Percentiles rank a stretch among this genome's conserved stretches.
Conservation (phyloP, 2,329 filamentous ascomycete genomes). For the Amauroascus niger region DNA sequence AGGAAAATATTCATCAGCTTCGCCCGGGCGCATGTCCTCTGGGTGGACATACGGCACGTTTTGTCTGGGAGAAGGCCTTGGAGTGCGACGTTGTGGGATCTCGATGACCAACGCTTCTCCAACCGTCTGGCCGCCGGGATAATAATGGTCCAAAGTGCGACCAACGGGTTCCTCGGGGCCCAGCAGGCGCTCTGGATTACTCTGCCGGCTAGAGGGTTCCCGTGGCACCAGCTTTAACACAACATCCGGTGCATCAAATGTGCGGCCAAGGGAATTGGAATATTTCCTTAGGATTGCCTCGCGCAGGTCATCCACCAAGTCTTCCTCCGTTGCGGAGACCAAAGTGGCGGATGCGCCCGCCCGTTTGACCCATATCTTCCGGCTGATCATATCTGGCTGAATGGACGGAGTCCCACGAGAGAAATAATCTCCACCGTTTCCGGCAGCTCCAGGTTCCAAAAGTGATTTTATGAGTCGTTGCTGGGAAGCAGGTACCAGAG, state of each 20-base stretch:
- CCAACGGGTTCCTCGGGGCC: conserved; percentile 80
- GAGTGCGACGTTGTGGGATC: conserved; percentile 64
- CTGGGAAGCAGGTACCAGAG: conserved; percentile 32
- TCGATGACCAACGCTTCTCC: conserved; percentile 89
- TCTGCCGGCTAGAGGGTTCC: conserved; percentile 41
- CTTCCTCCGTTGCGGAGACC: conserved; percentile 74
- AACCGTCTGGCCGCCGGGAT: conserved; percentile 74
- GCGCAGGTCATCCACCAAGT: conserved; percentile 87
- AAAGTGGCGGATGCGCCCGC: conserved; percentile 76
- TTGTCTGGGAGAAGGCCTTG: conserved; percentile 64
- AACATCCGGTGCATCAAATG: conserved; percentile 85
- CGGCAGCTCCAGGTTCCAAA: conserved; percentile 23
- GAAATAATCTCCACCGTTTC: conserved; percentile 20
- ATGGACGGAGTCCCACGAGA: conserved; percentile 15
- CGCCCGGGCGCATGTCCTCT: conserved; percentile 57
- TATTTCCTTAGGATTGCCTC: conserved; percentile 91
- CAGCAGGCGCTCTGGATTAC: conserved; percentile 55
- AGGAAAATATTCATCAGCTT: conserved; percentile 75
- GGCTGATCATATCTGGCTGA: conserved; percentile 30
- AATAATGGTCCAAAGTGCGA: conserved; percentile 69
- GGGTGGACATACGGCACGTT: conserved; percentile 40
- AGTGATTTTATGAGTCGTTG: conserved; percentile 32
- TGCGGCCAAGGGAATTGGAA: conserved; percentile 77
- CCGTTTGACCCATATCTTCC: conserved; percentile 93
- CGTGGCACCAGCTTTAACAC: conserved; percentile 67